A percentile compares a stretch with the other conserved stretches of the same genome.
Conservation (phyloP, 352 stramenopile genomes). For the Phytophthora cactorum region DNA sequence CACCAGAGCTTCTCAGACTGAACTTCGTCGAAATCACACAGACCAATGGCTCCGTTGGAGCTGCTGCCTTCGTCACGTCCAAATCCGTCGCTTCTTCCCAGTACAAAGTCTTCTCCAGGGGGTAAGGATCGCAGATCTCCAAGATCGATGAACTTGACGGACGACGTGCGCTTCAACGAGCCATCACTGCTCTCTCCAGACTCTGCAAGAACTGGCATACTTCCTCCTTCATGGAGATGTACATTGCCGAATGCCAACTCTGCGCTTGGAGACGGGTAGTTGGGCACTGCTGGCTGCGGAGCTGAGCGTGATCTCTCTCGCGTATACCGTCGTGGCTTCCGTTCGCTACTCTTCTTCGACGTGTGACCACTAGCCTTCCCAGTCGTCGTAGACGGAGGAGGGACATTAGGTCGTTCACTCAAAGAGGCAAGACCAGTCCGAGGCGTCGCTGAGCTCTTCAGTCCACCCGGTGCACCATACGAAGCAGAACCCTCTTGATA, state of each 20-base stretch:
- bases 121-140: conserved; percentile 60
- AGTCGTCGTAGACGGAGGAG: conserved; percentile 18
- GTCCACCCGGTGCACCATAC: conserved; percentile 37
- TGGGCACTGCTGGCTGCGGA: conserved; percentile 45
- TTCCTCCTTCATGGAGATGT: conserved; percentile 22
- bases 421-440: conserved; percentile 76
- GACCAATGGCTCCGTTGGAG: conserved; percentile 58
- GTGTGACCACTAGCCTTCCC: conserved; percentile 19
- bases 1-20: conserved; percentile 84
- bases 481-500: conserved; percentile 64
- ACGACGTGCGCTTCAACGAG: conserved; percentile 41
- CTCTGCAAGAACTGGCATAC: conserved; percentile 29
- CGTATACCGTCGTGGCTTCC: conserved; percentile 37
- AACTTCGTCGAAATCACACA: conserved; percentile 85
- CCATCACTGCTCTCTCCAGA: conserved; percentile 19
- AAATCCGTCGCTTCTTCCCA: conserved; percentile 39
- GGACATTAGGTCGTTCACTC: conserved; percentile 55
- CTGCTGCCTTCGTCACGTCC: conserved; percentile 54
- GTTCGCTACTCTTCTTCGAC: conserved; percentile 35
- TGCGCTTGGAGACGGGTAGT: conserved; percentile 17
- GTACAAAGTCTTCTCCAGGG: conserved; percentile 32
- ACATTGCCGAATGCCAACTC: conserved; percentile 15
- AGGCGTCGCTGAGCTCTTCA: conserved; percentile 66
- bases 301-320: conserved; percentile 67
- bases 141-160: conserved; percentile 65